Evolutionary conservation across 2,329 filamentous ascomycete genomes (phyloP), one percentile per base, ranked within the genome.

Genomic region (Beauveria pseudobassiana): DNA sequence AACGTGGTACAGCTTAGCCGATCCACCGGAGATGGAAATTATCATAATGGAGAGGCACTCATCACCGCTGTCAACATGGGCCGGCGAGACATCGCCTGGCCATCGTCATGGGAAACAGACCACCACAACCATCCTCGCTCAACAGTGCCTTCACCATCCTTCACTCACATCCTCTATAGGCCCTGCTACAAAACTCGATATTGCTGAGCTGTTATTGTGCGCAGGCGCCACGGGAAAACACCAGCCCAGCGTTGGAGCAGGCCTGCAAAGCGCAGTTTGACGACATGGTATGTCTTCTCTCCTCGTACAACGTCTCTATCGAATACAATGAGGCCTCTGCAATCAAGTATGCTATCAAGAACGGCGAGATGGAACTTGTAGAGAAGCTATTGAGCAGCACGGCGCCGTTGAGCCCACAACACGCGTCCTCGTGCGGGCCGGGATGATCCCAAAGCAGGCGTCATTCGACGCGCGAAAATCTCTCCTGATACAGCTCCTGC

Each of bases 201-300:
- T 87, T 64, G 75, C 80, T 0, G 83, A 87, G 67, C 72, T 84
- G 3, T 68, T 87, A 1, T 74, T 87, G 1, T 85, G 83, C 59
- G 83, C 81, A 1, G 84, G 84, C 0, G 83, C 83, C 1, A 73
- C 76, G 14, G 84, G 1, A 78, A 82, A 16, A 72, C 75, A 1
- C 71, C 83, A 1, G 76, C 81, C 0, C 73, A 34, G 81, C 79
- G 0, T 72, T 86, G 1, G 71, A 80, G 7, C 73, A 78, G 38
- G 80, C 82, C 0, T 80, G 78, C 57, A 73, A 76, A 7, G 75
- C 75, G 2, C 78, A 80, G 49, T 84, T 81, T 63, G 75, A 80
- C 61, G 80, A 83, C 46, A 81, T 86, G 78, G 78, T 82, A 2
- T 73, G 72, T 43, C 71, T 86, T n/a, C 71, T 87, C 7, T 74